Conservation (phyloP, 345 rosid species). For the Lumnitzera racemosa region DNA sequence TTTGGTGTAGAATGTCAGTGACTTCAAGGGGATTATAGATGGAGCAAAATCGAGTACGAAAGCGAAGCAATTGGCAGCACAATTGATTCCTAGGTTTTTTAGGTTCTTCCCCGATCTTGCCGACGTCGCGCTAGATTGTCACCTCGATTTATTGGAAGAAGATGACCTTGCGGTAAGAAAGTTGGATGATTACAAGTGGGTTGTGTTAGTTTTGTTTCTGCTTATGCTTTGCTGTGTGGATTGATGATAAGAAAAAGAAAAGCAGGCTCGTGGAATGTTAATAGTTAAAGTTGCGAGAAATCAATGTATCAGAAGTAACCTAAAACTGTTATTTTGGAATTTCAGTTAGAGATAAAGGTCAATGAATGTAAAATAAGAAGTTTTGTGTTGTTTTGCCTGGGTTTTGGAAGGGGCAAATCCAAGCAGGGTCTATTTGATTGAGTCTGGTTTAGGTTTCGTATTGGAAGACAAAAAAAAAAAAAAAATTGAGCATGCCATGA, state of each 20-base stretch:
- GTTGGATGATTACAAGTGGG: neutral
- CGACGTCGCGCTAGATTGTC: slow-evolving; percentile 61
- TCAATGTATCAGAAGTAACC: too few relatives aligned
- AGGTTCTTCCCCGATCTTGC: slow-evolving; percentile 87
- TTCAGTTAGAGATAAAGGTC: too few relatives aligned
- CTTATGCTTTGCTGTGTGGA: neutral
- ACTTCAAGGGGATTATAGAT: slow-evolving; percentile 81
- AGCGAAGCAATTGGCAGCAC: slow-evolving; percentile 94
- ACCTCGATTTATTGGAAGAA: slow-evolving; percentile 82
- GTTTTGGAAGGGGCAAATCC: too few relatives aligned
- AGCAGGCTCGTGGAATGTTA: too few relatives aligned
- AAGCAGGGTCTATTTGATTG: too few relatives aligned
- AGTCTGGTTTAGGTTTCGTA: too few relatives aligned
- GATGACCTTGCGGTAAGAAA: slow-evolving; percentile 82
- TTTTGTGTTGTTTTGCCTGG: too few relatives aligned
- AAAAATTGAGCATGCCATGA: too few relatives aligned
- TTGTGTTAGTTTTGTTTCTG: neutral
- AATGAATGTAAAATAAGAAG: too few relatives aligned
- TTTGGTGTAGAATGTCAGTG: slow-evolving; percentile 55
- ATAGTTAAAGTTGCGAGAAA: too few relatives aligned
- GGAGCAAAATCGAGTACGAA: slow-evolving; percentile 67
- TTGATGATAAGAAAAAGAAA: neutral
- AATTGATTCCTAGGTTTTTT: slow-evolving; percentile 96
- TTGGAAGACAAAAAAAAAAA: too few relatives aligned
- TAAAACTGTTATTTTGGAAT: too few relatives aligned